Base-by-base conservation (phyloP, 331 rosid species). In the Dryas integrifolia region DNA sequence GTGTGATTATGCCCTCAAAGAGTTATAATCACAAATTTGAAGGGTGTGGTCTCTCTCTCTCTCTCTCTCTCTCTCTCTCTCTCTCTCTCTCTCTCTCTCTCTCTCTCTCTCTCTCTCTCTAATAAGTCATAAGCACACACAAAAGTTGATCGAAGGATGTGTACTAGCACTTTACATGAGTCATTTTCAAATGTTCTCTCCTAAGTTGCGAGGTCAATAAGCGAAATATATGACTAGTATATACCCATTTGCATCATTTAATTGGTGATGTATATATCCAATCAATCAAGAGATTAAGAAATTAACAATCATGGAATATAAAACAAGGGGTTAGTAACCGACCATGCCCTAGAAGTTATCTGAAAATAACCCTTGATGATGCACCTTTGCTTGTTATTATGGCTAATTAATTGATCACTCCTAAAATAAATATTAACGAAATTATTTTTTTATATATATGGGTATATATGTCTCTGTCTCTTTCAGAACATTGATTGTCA, bases 1-100 rank as follows among this genome's bases (percentile, higher is more conserved):
- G 71, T 69, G 80, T 76, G 78, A 82, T 88, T 51, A 82, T 86
- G 78, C 18, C 70, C 65, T 46, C 35, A 18, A 73, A 7, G 76
- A 70, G 81, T 4, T 57, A 57, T 61, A 74, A 82, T 77, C 79
- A 69, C 73, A 15, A 43, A 61, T 82, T 82, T 79, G 76, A 64
- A 52, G 48, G 65, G 55, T 44, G 21, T 43, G 2, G 0, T 4
- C 3, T 59, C 65, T 6, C n/a, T 59, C 9, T 59, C 18, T 81
- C 45, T 67, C 73, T 82, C 50, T 21, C 24, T 21, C 21, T 21
- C 21, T 21, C 21, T 21, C 21, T 21, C 21, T 21, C 21, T 21
- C 18, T 18, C 18, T 18, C 18, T 18, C 21, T 18, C 21, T 18
- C 21, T 18, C 21, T 18, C 21, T 18, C 21, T 18, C 21, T 18